These are phyloP conservation scores for Puccinellia tenuiflora DNA, from an alignment of 176 grass and related monocot species.

Conservation along the genomic window DNA sequence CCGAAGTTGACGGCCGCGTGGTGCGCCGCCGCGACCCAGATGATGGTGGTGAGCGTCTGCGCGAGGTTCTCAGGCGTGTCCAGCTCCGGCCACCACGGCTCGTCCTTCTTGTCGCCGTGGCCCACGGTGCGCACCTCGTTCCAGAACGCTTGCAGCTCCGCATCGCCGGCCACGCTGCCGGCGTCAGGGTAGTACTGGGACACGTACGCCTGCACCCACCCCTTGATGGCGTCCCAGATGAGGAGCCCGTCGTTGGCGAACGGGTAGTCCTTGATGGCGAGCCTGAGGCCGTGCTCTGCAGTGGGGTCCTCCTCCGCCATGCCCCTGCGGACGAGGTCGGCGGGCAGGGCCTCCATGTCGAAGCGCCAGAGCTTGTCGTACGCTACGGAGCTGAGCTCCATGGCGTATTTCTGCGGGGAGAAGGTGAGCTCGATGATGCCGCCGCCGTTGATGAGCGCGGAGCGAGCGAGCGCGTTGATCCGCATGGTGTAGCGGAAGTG, in stretches of 20 bases:
- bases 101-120: constrained; percentile 73
- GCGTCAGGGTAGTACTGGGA: constrained; percentile 45
- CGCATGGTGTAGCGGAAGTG: constrained; percentile 85
- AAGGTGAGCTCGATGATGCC: constrained; percentile 71
- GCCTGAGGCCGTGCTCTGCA: constrained; percentile 52
- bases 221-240: constrained; percentile 67
- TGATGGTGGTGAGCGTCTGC: constrained; percentile 61
- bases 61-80: constrained; percentile 37
- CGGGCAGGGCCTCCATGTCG: constrained; percentile 71
- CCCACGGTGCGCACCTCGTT: constrained; percentile 53
- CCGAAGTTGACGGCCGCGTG: constrained; percentile 88
- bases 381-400: constrained; percentile 70
- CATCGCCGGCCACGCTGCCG: constrained; percentile 28
- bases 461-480: constrained; percentile 66
- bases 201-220: constrained; percentile 67
- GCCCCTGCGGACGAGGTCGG: constrained; percentile 68
- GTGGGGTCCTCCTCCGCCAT: constrained; percentile 68
- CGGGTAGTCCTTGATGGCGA: constrained; percentile 71
- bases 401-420: constrained; percentile 58
- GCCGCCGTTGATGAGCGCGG: constrained; percentile 49
- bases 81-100: constrained; percentile 58
- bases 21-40: constrained; percentile 89
- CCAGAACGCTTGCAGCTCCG: constrained; percentile 75
- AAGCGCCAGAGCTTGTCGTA: constrained; percentile 81
- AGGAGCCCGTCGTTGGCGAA: constrained; percentile 82